Evolutionary conservation across 2,329 filamentous ascomycete species (phyloP).

Genomic region (Aspergillus neotritici): DNA sequence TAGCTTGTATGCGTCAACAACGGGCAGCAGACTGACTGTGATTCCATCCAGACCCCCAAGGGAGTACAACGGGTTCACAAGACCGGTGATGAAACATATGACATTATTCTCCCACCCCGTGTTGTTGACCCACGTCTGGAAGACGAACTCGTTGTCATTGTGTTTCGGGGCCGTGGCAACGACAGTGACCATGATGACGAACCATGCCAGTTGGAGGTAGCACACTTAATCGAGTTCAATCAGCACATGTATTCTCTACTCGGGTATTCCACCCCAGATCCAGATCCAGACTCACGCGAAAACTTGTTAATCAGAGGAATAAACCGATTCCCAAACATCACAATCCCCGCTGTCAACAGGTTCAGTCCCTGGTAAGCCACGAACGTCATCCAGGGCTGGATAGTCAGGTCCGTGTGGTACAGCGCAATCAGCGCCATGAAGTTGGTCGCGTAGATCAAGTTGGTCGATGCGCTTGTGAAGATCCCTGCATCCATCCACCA

Average conservation of each 20-base stretch:
- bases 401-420: slow-evolving; percentile 36
- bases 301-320: slow-evolving; percentile 43
- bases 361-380: slow-evolving; percentile 38
- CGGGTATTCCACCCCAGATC: no score
- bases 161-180: slow-evolving; percentile 44
- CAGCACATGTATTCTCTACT: no score
- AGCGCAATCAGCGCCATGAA: slow-evolving; percentile 41
- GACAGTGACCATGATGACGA: slow-evolving; percentile 46
- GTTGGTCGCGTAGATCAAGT: slow-evolving; percentile 41
- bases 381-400: slow-evolving; percentile 47
- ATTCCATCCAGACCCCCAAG: slow-evolving; percentile 46
- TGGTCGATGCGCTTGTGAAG: slow-evolving; percentile 43
- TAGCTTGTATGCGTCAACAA: not conserved
- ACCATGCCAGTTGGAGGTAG: slow-evolving; percentile 46
- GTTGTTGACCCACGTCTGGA: slow-evolving; percentile 49
- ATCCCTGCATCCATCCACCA: slow-evolving; percentile 32
- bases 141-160: slow-evolving; percentile 46
- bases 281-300: slow-evolving; percentile 25
- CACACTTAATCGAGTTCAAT: slow-evolving; percentile 24
- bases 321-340: slow-evolving; percentile 46
- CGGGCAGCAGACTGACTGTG: slow-evolving; percentile 20
- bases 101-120: slow-evolving; percentile 49
- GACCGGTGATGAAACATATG: slow-evolving; percentile 48
- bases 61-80: slow-evolving; percentile 46
- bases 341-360: slow-evolving; percentile 39